These are phyloP conservation scores for Hymenoscyphus fraxineus DNA, from an alignment of 2,329 filamentous ascomycete species.

Conservation along the genomic window DNA sequence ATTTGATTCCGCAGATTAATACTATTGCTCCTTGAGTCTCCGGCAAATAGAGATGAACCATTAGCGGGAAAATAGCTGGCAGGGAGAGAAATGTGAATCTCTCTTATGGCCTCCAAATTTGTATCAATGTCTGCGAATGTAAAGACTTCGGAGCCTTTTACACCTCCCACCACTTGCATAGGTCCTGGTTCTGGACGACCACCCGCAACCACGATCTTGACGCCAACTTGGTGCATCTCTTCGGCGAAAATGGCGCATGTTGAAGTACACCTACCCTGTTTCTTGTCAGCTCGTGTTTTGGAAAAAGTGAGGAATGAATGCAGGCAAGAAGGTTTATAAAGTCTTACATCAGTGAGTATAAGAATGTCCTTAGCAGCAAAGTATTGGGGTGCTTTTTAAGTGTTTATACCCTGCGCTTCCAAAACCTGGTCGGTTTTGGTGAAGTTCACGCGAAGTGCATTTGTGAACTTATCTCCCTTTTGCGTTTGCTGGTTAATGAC, in stretches of 20 bases:
- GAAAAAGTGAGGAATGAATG: conserved; percentile 1
- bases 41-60: conserved; percentile 14
- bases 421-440: conserved; percentile 15
- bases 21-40: background rate
- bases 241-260: conserved; percentile 55
- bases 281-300: conserved; percentile 46
- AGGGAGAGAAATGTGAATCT: conserved; percentile 11
- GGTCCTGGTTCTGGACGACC: conserved; percentile 44
- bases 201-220: conserved; percentile 51
- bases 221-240: conserved; percentile 51
- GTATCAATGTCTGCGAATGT: conserved; percentile 24
- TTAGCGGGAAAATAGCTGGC: conserved; percentile 25
- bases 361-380: conserved; percentile 40
- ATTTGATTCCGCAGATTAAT: conserved; percentile 40
- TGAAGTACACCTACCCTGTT: conserved; percentile 45
- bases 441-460: conserved; percentile 5
- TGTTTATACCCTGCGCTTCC: conserved; percentile 10
- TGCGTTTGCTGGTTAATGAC: background rate
- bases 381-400: conserved; percentile 18
- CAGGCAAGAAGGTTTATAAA: conserved; percentile 6
- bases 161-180: conserved; percentile 54
- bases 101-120: conserved; percentile 26
- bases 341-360: conserved; percentile 47
- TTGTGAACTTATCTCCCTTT: background rate
- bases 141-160: conserved; percentile 45